These are phyloP conservation scores for Ganoderma sp. DNA, from an alignment of 1,284 basidiomycete species.

Conservation along the genomic window DNA sequence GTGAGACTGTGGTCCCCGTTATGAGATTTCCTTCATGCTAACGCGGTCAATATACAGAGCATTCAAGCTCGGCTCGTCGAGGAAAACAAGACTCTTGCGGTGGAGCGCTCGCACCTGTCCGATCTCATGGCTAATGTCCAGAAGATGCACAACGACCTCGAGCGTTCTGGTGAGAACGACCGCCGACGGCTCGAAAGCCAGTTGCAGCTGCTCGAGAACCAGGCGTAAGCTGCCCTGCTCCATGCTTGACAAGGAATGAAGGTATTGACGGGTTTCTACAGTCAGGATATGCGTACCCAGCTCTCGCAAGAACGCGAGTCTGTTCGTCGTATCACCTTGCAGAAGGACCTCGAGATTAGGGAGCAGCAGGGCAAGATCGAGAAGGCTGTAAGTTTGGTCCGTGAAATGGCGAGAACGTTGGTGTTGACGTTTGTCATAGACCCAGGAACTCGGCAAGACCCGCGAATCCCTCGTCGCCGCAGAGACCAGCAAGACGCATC, in stretches of 20 bases:
- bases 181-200: constrained; percentile 81
- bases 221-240: constrained; percentile 59
- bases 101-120: constrained; percentile 84
- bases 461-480: constrained; percentile 78
- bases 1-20: constrained; percentile 30
- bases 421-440: constrained; percentile 44
- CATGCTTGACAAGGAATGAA: background rate
- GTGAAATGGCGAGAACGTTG: background rate
- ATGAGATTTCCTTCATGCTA: background rate
- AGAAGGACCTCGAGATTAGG: constrained; percentile 82
- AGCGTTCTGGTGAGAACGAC: constrained; percentile 82
- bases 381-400: constrained; percentile 60
- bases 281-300: constrained; percentile 77
- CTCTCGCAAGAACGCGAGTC: constrained; percentile 82
- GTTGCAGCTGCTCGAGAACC: constrained; percentile 77
- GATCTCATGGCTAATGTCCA: constrained; percentile 89
- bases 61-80: constrained; percentile 81
- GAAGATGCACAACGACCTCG: constrained; percentile 87
- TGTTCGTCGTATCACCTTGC: constrained; percentile 72
- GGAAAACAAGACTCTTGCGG: constrained; percentile 80
- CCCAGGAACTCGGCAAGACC: constrained; percentile 68
- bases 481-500: constrained; percentile 81
- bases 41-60: constrained; percentile 49
- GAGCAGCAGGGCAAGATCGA: constrained; percentile 80
- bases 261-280: constrained; percentile 37